phyloP scores from a whole-genome alignment of 2,329 filamentous ascomycete species.

The Penicillium corylophilum region DNA sequence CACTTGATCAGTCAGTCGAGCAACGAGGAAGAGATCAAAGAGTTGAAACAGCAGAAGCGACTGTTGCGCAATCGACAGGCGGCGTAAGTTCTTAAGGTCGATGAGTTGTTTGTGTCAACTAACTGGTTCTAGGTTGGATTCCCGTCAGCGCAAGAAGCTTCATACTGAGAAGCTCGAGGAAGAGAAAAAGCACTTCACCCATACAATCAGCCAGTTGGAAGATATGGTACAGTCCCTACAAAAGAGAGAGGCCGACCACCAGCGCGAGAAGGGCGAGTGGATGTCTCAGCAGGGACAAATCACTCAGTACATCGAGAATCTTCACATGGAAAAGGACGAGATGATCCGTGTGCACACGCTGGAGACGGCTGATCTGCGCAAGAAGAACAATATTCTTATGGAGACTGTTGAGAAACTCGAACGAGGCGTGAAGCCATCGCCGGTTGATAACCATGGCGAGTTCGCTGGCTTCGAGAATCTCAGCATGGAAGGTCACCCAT shows the following conservation, averaged over 20 bases:
- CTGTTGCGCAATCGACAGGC: slow-evolving; percentile 93
- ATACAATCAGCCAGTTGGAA: slow-evolving; percentile 73
- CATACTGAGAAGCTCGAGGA: slow-evolving; percentile 95
- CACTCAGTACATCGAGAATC: slow-evolving; percentile 70
- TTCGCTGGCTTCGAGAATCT: slow-evolving; percentile 83
- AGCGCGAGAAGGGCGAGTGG: slow-evolving; percentile 61
- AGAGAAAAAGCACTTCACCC: slow-evolving; percentile 89
- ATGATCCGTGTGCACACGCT: slow-evolving; percentile 84
- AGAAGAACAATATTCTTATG: slow-evolving; percentile 85
- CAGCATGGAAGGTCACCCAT: slow-evolving; percentile 71
- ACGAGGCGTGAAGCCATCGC: slow-evolving; percentile 40
- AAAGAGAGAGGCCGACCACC: slow-evolving; percentile 54
- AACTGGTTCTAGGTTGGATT: slow-evolving; percentile 69
- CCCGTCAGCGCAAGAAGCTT: slow-evolving; percentile 94
- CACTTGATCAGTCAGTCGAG: slow-evolving; percentile 78
- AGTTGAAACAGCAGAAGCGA: slow-evolving; percentile 97
- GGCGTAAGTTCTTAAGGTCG: slow-evolving; percentile 65
- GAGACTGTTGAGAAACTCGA: slow-evolving; percentile 55
- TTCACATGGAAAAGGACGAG: slow-evolving; percentile 87
- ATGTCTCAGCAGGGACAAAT: slow-evolving; percentile 71
- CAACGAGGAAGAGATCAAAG: slow-evolving; percentile 90
- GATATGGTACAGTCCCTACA: slow-evolving; percentile 71
- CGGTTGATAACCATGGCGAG: slow-evolving; percentile 61
- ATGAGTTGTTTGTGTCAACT: not conserved
- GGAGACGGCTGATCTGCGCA: slow-evolving; percentile 86